Evolutionary conservation across 2,329 filamentous ascomycete genomes (phyloP).

Genomic region (Hymenoscyphus albidus): DNA sequence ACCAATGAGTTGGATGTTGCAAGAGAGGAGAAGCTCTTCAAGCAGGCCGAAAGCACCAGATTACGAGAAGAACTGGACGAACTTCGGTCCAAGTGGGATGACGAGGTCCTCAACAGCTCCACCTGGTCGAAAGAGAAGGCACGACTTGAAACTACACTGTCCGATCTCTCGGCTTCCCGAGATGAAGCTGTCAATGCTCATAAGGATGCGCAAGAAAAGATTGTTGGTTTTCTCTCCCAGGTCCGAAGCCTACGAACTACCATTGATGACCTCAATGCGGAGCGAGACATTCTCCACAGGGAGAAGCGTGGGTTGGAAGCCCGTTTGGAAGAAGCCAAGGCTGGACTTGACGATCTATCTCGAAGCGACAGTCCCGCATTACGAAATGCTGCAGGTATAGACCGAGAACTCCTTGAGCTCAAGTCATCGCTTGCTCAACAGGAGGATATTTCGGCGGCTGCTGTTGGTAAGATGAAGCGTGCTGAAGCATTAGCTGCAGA

Average conservation of each 20-base stretch:
- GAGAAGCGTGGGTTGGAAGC: constrained; percentile 89
- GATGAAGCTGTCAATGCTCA: constrained; percentile 92
- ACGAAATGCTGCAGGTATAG: constrained; percentile 82
- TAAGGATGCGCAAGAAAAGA: constrained; percentile 90
- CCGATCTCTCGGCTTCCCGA: constrained; percentile 83
- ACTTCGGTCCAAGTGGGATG: constrained; percentile 93
- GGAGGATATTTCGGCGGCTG: constrained; percentile 86
- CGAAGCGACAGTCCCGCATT: constrained; percentile 82
- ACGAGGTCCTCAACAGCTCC: constrained; percentile 94
- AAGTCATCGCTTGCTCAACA: constrained; percentile 87
- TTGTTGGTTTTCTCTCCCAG: constrained; percentile 85
- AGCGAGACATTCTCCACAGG: constrained; percentile 77
- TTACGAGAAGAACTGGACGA: constrained; percentile 96
- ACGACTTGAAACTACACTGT: constrained; percentile 81
- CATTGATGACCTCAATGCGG: constrained; percentile 79
- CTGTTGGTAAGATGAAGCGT: constrained; percentile 94
- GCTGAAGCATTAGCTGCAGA: constrained; percentile 84
- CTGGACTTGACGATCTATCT: constrained; percentile 81
- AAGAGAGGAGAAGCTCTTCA: constrained; percentile 81
- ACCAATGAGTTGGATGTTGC: constrained; percentile 92
- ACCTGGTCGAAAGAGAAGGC: constrained; percentile 99
- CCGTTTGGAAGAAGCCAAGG: constrained; percentile 80
- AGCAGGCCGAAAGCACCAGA: constrained; percentile 79
- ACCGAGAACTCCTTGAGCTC: constrained; percentile 84
- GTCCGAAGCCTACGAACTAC: constrained; percentile 78